phyloP scores from a whole-genome alignment of 2,329 filamentous ascomycete genomes.

The Capronia coronata region DNA sequence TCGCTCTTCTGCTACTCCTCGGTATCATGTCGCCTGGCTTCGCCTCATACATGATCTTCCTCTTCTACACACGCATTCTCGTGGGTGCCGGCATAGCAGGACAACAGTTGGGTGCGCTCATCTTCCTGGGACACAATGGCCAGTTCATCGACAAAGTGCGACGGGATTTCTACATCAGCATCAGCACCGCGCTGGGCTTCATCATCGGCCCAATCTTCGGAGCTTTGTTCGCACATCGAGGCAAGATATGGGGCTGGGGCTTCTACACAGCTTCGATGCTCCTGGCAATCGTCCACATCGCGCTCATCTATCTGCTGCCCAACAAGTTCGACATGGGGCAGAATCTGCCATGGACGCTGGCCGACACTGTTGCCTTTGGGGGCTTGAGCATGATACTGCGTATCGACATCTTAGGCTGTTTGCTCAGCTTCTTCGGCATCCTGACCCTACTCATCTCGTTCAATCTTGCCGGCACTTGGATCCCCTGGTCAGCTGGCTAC shows the following conservation, averaged over 20 bases:
- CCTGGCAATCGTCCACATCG: slow-evolving; percentile 2
- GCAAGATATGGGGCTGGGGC: slow-evolving; percentile 11
- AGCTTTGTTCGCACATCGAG: slow-evolving; percentile 10
- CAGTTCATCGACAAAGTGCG: slow-evolving; percentile 18
- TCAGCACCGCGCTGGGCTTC: slow-evolving; percentile 15
- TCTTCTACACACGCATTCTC: slow-evolving; percentile 15
- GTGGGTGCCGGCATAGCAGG: slow-evolving; percentile 17
- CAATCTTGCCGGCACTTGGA: slow-evolving; percentile 15
- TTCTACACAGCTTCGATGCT: slow-evolving; percentile 14
- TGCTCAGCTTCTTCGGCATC: slow-evolving; percentile 18
- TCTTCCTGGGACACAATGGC: slow-evolving; percentile 16
- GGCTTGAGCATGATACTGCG: background rate
- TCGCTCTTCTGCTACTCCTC: slow-evolving; percentile 9
- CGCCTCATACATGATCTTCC: slow-evolving; percentile 10
- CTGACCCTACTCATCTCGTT: slow-evolving; percentile 15
- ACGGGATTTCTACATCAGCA: slow-evolving; percentile 18
- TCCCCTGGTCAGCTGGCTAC: slow-evolving; percentile 8
- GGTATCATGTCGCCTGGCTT: slow-evolving; percentile 14
- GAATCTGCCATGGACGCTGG: slow-evolving; percentile 4
- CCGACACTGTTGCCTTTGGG: slow-evolving; percentile 1
- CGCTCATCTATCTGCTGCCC: slow-evolving; percentile 15
- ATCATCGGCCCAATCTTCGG: slow-evolving; percentile 19
- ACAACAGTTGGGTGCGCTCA: slow-evolving; percentile 16
- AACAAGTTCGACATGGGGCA: slow-evolving; percentile 4
- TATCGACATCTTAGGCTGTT: slow-evolving; percentile 10